phyloP scores from a whole-genome alignment of 108 stramenopile genomes.

The Conticribra weissflogii region DNA sequence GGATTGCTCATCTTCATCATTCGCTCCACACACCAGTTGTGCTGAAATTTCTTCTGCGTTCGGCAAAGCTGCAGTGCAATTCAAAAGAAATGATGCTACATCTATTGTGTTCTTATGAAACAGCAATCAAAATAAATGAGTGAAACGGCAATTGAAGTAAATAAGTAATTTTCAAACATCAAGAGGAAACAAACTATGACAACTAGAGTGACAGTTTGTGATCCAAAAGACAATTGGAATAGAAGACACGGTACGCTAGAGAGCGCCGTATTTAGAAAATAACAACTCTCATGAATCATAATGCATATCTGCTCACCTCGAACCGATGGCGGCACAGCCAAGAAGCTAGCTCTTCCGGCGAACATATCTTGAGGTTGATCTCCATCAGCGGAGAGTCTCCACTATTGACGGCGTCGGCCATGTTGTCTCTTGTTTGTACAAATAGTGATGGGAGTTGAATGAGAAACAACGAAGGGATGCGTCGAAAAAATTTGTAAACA shows the following conservation, averaged over 20 bases:
- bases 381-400: no score
- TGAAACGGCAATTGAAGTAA: neutral
- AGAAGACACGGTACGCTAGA: neutral
- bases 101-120: constrained; percentile 30
- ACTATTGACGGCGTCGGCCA: no score
- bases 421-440: no score
- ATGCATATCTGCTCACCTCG: constrained; percentile 16
- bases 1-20: constrained; percentile 26
- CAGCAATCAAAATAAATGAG: neutral
- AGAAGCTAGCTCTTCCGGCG: constrained; percentile 31
- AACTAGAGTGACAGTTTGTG: no score
- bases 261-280: neutral
- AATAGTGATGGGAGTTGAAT: no score
- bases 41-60: constrained; percentile 51
- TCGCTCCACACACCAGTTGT: constrained; percentile 19
- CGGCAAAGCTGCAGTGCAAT: constrained; percentile 41
- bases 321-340: constrained; percentile 45
- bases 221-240: neutral
- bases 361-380: no score
- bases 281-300: constrained; percentile 6
- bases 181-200: no score
- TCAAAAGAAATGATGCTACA: constrained; percentile 42
- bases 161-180: neutral
- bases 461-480: no score
- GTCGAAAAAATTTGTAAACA: no score